Conservation (phyloP, 768 basidiomycete species). For the Ramaria sp. region DNA sequence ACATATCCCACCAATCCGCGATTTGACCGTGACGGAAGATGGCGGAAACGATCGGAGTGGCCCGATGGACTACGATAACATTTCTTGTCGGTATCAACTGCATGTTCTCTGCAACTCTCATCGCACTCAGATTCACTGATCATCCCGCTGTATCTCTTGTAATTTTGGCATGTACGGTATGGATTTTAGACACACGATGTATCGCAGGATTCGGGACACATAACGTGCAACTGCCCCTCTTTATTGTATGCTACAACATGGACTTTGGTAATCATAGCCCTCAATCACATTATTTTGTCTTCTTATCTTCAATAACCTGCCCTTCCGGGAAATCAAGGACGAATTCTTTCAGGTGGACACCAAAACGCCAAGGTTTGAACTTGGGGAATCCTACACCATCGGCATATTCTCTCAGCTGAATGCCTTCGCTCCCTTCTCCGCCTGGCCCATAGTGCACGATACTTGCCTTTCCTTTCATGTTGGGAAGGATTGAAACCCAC, state of each 20-base stretch:
- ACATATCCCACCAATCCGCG: conserved; percentile 60
- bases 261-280: no score
- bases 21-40: conserved; percentile 58
- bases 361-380: neutral
- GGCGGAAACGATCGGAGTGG: conserved; percentile 61
- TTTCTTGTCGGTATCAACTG: neutral
- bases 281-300: neutral
- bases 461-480: neutral
- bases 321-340: neutral
- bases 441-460: neutral
- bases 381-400: conserved; percentile 2
- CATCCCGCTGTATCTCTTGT: no score
- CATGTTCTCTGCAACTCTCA: neutral
- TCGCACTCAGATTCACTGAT: no score
- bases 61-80: conserved; percentile 46
- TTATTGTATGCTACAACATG: no score
- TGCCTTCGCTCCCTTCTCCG: neutral
- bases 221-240: no score
- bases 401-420: neutral
- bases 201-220: no score
- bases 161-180: no score
- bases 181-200: no score
- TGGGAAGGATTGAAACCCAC: neutral
- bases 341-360: neutral
- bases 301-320: neutral